Percentiles rank a stretch among this genome's conserved stretches.
Evolutionary conservation across 2,329 filamentous ascomycete genomes (phyloP).

Genomic region (Monilinia fructicola): DNA sequence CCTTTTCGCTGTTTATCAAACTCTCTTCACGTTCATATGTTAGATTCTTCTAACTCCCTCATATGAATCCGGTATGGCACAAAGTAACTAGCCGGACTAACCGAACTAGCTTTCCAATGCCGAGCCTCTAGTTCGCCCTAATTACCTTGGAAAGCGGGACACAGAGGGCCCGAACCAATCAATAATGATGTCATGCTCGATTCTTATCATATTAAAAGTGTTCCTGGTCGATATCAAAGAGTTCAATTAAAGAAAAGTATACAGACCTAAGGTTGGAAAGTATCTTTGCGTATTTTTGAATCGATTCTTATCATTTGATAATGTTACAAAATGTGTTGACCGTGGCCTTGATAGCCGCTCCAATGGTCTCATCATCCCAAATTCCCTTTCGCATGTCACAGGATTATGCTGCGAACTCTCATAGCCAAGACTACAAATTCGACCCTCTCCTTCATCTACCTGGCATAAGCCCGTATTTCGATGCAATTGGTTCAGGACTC

Average conservation of each 20-base stretch:
- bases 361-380: conserved; percentile 12
- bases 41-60: neutral
- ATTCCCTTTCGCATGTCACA: conserved; percentile 22
- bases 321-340: conserved; percentile 11
- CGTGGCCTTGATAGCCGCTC: neutral
- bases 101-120: neutral
- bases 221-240: neutral
- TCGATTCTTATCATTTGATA: neutral
- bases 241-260: neutral
- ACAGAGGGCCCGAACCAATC: neutral
- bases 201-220: neutral
- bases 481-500: conserved; percentile 43
- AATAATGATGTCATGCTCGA: conserved; percentile 18
- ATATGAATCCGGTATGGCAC: neutral
- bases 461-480: conserved; percentile 59
- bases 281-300: neutral
- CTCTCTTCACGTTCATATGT: neutral
- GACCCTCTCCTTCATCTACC: conserved; percentile 55
- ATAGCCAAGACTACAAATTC: conserved; percentile 47
- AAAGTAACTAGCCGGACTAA: conserved; percentile 1
- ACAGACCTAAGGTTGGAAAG: neutral
- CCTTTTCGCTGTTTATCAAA: neutral
- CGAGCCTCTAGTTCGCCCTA: neutral
- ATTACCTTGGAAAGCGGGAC: neutral
- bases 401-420: conserved; percentile 26